phyloP scores from a whole-genome alignment of 2,329 filamentous ascomycete species.

The Epicoccum nigrum region DNA sequence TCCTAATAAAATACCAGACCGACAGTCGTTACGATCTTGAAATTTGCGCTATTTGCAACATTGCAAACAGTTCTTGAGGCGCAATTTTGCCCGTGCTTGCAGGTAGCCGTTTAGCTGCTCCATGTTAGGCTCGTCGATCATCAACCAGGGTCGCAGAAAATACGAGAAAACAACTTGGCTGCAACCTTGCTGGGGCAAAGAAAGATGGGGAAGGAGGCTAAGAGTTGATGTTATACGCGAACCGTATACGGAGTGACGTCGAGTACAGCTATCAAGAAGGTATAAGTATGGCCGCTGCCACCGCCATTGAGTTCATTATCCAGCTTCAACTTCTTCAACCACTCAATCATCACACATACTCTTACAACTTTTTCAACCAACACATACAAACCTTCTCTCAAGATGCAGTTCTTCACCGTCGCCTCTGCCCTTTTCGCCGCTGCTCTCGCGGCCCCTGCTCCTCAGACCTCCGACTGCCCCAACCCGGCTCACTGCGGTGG shows the following conservation, averaged over 20 bases:
- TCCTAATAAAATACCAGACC: no score
- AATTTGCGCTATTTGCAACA: background rate
- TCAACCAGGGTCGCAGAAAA: background rate
- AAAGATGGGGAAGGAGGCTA: constrained; percentile 10
- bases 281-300: constrained; percentile 22
- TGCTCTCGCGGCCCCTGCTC: constrained; percentile 27
- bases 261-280: background rate
- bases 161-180: constrained; percentile 4
- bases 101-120: background rate
- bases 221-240: background rate
- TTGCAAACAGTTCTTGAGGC: no score
- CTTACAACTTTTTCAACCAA: background rate
- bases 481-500: constrained; percentile 30
- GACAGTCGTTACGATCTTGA: background rate
- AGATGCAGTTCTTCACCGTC: constrained; percentile 31
- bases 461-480: constrained; percentile 27
- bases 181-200: constrained; percentile 2
- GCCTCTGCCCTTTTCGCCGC: constrained; percentile 26
- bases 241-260: constrained; percentile 8
- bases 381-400: background rate
- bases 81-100: background rate
- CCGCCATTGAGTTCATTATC: background rate
- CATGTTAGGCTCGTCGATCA: background rate
- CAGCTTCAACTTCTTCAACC: constrained; percentile 4
- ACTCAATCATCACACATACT: background rate